phyloP scores from a whole-genome alignment of 2,329 filamentous ascomycete genomes.

The Scedosporium apiospermum region DNA sequence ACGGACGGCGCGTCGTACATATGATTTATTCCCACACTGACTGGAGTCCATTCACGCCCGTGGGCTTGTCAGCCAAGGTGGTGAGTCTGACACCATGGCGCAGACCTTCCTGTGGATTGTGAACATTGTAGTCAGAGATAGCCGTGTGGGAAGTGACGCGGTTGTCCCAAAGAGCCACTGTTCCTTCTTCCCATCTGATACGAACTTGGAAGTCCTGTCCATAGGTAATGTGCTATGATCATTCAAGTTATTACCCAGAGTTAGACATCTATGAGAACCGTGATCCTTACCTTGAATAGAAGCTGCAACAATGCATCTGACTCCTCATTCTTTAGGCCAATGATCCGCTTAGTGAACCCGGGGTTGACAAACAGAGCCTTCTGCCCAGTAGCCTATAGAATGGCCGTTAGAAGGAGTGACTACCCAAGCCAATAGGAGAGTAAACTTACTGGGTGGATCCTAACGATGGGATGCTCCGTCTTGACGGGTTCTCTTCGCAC shows the following conservation, averaged over 20 bases:
- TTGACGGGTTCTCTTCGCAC: slow-evolving; percentile 53
- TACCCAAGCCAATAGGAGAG: neutral
- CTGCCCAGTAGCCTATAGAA: slow-evolving; percentile 14
- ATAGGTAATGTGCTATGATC: slow-evolving; percentile 27
- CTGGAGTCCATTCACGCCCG: slow-evolving; percentile 26
- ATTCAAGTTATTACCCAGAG: too few species aligned
- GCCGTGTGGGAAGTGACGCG: slow-evolving; percentile 38
- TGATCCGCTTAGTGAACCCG: slow-evolving; percentile 61
- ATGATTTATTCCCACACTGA: slow-evolving; percentile 20
- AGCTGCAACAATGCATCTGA: slow-evolving; percentile 67
- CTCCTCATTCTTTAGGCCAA: slow-evolving; percentile 80
- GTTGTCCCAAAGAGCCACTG: slow-evolving; percentile 63
- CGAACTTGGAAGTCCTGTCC: slow-evolving; percentile 60
- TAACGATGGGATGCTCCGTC: slow-evolving; percentile 56
- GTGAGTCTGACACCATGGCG: slow-evolving; percentile 32
- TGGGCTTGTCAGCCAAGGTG: slow-evolving; percentile 26
- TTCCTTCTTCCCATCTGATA: slow-evolving; percentile 54
- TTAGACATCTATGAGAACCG: too few species aligned
- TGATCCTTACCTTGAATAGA: slow-evolving; percentile 37
- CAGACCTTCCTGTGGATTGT: slow-evolving; percentile 27
- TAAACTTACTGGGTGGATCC: slow-evolving; percentile 54
- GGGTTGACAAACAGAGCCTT: slow-evolving; percentile 20
- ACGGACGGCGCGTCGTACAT: neutral
- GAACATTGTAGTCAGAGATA: slow-evolving; percentile 32
- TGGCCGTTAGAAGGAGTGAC: neutral